Base-by-base conservation (phyloP, 2,329 filamentous ascomycete species). In the Coniochaeta pulveracea region DNA sequence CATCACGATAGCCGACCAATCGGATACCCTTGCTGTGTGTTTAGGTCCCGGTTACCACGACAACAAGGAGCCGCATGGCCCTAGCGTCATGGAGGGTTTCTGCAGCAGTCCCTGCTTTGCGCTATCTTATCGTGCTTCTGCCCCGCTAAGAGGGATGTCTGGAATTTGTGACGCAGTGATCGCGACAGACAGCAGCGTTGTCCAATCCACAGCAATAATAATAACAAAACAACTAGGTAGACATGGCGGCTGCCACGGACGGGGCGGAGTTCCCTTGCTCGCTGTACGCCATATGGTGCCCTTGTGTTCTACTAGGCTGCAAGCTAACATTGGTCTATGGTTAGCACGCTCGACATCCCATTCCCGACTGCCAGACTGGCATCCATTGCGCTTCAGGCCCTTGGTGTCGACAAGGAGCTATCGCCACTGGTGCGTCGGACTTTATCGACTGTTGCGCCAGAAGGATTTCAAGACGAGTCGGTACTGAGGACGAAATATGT, bases 371-470 rank as follows among this genome's bases (percentile, higher is more conserved):
- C 76, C 22, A 80, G 84, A 40, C 76, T 95, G 29, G 86, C 89
- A 34, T 69, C 67, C 29, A 76, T 81, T 30, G 86, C 89, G 26
- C 69, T 84, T 22, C 71, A 72, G 45, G 74, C 85, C 24, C 69
- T 96, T 26, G 66, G 78, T 37, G 88, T 96, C 45, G 91, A 98
- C 58, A 71, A 78, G 40, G 91, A 98, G 54, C 71, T 96, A 32
- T 96, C 89, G 2, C 74, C 82, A 10, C 72, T 91, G 9, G 89
- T 96, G 35, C 71, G 67, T 28, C 77, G 89, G 37, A 64, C 69
- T 2, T 80, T 95, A 43, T 64, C 68, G 25, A 63, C 85, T 32
- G 57, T 60, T 18, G 29, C 50, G n/a, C 43, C 44, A 17, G 37
- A 43, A n/a, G 16, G 21, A 16, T 11, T 18, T 15, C 18, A 5